These are phyloP conservation scores for Balansia obtecta DNA, from an alignment of 2,329 filamentous ascomycete species.

Conservation along the genomic window DNA sequence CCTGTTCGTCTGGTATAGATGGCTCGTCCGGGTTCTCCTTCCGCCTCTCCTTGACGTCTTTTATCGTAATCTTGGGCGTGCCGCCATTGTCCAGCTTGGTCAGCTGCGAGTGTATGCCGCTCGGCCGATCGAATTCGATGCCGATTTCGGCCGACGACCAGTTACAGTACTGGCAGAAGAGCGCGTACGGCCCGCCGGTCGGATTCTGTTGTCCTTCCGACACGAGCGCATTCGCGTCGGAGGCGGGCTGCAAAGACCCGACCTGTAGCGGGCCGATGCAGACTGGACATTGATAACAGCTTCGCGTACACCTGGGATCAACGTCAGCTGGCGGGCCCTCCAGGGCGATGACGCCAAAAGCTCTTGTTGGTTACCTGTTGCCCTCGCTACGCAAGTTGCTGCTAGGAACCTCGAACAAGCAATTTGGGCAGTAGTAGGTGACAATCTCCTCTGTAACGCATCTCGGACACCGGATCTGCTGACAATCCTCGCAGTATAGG, in stretches of 20 bases:
- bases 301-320: constrained; percentile 63
- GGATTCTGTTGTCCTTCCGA: constrained; percentile 23
- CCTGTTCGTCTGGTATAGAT: constrained; percentile 28
- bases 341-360: not conserved
- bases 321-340: constrained; percentile 8
- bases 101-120: constrained; percentile 73
- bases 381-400: constrained; percentile 87
- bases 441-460: constrained; percentile 90
- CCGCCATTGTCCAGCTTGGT: constrained; percentile 56
- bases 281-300: constrained; percentile 89
- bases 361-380: constrained; percentile 53
- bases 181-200: constrained; percentile 50
- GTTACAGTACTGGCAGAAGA: constrained; percentile 82
- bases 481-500: constrained; percentile 94
- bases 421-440: constrained; percentile 90
- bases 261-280: constrained; percentile 73
- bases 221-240: constrained; percentile 31
- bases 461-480: constrained; percentile 85
- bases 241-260: constrained; percentile 50
- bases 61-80: constrained; percentile 33
- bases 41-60: constrained; percentile 38
- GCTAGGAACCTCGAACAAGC: constrained; percentile 89
- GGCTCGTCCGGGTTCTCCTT: constrained; percentile 30
- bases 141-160: constrained; percentile 88
- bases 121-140: constrained; percentile 80